Base-by-base conservation (phyloP, 257 asterid genomes). In the Fraxinus anomala region DNA sequence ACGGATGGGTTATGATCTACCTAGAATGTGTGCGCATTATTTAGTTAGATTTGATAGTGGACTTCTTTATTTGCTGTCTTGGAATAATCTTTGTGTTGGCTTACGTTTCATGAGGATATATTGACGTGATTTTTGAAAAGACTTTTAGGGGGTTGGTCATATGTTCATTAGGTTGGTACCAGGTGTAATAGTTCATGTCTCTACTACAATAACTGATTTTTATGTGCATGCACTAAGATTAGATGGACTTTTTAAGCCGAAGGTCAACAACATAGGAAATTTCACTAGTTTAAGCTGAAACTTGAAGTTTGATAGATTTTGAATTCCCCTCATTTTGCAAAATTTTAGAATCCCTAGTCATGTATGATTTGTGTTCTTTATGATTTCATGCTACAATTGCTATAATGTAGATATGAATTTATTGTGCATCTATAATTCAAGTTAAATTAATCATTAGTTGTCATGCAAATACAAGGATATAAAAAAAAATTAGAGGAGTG, bases 231-330 rank as follows among this genome's bases (percentile, higher is more conserved):
- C 26, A 56, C 7, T 56, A 56, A 47, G 59, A 47, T 47, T 16
- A 14, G 24, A 19, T 56, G 66, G 66, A n/a, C 6, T 21, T 21
- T 54, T 56, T 6, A 56, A 56, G 26, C 24, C 1, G 26, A n/a
- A 5, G 66, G 66, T 56, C 66, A 56, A 56, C 28, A 56, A n/a
- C 28, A 56, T 56, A 17, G 26, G 28, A 56, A 56, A n/a, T 5
- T 21, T 56, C 66, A 56, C 66, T n/a, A 56, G 66, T 56, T n/a
- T 56, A n/a, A 56, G 26, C 66, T 56, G 26, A 56, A 56, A 56
- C 13, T 19, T 56, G 66, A 56, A 56, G 21, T 56, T 8, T 56
- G 21, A 56, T 19, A 56, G 24, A 56, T n/a, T 17, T 17, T 56
- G 28, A 56, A 21, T 56, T n/a, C 24, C 66, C 66, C 66, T n/a